Conservation (phyloP, 2,329 filamentous ascomycete genomes). For the Colletotrichum graminicola region DNA sequence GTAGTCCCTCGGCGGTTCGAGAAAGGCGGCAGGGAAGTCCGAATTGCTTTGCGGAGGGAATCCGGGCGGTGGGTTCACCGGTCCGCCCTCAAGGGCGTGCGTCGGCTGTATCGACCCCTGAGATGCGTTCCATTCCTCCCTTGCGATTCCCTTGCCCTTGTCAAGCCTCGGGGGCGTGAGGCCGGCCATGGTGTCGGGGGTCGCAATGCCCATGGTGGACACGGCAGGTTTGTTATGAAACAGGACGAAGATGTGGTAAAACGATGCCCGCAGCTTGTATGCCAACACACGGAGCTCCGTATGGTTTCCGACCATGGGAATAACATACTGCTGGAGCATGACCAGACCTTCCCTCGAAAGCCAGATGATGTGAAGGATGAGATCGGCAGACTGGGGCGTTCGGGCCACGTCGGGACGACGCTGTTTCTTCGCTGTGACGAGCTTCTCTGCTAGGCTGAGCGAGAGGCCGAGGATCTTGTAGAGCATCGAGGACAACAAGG, state of each 20-base stretch:
- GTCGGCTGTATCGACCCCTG: constrained; percentile 61
- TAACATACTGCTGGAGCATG: constrained; percentile 87
- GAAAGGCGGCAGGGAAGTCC: constrained; percentile 64
- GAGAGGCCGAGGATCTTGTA: constrained; percentile 94
- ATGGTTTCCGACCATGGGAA: constrained; percentile 84
- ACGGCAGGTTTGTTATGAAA: constrained; percentile 93
- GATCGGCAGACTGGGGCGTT: constrained; percentile 82
- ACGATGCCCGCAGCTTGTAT: constrained; percentile 91
- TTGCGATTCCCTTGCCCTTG: constrained; percentile 65
- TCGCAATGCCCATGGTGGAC: constrained; percentile 68
- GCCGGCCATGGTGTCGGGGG: constrained; percentile 58
- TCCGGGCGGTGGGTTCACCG: constrained; percentile 68
- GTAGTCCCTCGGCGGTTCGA: constrained; percentile 84
- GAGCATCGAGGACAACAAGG: constrained; percentile 82
- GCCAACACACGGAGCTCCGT: constrained; percentile 89
- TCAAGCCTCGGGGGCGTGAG: constrained; percentile 54
- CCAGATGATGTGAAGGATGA: constrained; percentile 93
- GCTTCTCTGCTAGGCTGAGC: constrained; percentile 85
- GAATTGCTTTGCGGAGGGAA: constrained; percentile 58
- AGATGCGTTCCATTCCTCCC: constrained; percentile 57
- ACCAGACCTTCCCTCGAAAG: constrained; percentile 90
- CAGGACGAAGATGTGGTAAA: constrained; percentile 96
- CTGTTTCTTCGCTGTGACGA: constrained; percentile 85
- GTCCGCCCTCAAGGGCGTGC: constrained; percentile 67
- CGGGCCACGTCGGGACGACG: constrained; percentile 84